These are phyloP conservation scores for Mycena vulgaris DNA, from an alignment of 768 basidiomycete species.

Conservation along the genomic window DNA sequence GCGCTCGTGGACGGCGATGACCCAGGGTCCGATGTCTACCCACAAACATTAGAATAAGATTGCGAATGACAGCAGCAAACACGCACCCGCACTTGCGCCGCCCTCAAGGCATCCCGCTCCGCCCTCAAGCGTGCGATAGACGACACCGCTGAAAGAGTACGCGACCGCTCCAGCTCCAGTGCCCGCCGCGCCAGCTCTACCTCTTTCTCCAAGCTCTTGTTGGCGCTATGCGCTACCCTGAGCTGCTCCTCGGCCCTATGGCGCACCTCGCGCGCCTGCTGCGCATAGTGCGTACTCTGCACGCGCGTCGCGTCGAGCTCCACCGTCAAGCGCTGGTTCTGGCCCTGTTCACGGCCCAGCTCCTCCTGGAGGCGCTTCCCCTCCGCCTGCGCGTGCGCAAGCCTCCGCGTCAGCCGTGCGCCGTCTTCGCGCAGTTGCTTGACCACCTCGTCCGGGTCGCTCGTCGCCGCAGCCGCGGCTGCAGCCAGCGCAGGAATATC, in stretches of 20 bases:
- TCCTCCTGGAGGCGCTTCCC: conserved; percentile 4
- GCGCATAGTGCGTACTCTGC: background rate
- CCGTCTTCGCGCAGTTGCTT: conserved; percentile 17
- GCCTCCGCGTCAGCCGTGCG: background rate
- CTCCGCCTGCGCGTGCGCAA: conserved; percentile 14
- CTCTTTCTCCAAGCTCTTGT: conserved; percentile 1
- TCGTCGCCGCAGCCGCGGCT: background rate
- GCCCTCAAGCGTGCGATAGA: conserved; percentile 6
- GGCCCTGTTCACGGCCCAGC: background rate
- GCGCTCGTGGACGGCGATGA: background rate
- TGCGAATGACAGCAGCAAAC: background rate
- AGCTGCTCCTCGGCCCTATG: conserved; percentile 8
- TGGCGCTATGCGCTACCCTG: background rate
- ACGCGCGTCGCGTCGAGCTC: background rate
- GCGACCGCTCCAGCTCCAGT: conserved; percentile 22
- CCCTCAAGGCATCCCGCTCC: conserved; percentile 14
- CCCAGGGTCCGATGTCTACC: background rate
- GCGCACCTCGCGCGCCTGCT: background rate
- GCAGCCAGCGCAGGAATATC: conserved; percentile 10
- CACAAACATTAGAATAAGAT: background rate
- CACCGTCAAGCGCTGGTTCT: background rate
- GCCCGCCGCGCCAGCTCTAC: background rate
- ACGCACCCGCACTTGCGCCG: conserved; percentile 8
- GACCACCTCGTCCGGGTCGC: background rate
- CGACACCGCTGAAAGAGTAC: background rate